Evolutionary conservation across 108 stramenopile genomes (phyloP).

Genomic region (Cyclotella choctawhatcheeana): DNA sequence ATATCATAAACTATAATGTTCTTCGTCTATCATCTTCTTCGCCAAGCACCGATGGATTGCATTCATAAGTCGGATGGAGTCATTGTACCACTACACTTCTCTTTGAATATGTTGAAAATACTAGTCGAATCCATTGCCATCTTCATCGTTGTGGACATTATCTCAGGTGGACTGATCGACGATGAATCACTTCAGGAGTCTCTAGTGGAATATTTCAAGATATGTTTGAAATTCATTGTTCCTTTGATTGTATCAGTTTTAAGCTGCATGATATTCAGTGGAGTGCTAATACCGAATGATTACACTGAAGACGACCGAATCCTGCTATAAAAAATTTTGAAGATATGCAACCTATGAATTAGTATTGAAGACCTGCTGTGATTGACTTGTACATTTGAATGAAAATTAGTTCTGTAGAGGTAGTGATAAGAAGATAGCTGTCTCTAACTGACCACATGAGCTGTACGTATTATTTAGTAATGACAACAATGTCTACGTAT

Average conservation of each 20-base stretch:
- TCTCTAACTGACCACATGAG: no score
- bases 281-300: slow-evolving; percentile 4
- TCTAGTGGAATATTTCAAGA: background rate
- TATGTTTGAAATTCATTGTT: background rate
- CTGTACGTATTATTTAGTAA: no score
- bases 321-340: background rate
- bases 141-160: background rate
- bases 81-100: background rate
- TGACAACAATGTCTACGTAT: no score
- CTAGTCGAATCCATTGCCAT: background rate
- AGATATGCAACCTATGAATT: background rate
- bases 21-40: slow-evolving; percentile 9
- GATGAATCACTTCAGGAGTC: background rate
- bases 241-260: background rate
- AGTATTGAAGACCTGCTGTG: no score
- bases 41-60: background rate
- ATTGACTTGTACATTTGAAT: background rate
- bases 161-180: slow-evolving; percentile 2
- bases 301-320: background rate
- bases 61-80: slow-evolving; percentile 6
- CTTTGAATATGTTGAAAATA: background rate
- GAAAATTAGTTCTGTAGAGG: no score
- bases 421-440: no score
- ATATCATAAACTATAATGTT: background rate
- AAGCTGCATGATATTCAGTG: background rate